A percentile compares a stretch with the other conserved stretches of the same genome.
Evolutionary conservation across 2,329 filamentous ascomycete species (phyloP).

Genomic region (Colletotrichum aenigma): DNA sequence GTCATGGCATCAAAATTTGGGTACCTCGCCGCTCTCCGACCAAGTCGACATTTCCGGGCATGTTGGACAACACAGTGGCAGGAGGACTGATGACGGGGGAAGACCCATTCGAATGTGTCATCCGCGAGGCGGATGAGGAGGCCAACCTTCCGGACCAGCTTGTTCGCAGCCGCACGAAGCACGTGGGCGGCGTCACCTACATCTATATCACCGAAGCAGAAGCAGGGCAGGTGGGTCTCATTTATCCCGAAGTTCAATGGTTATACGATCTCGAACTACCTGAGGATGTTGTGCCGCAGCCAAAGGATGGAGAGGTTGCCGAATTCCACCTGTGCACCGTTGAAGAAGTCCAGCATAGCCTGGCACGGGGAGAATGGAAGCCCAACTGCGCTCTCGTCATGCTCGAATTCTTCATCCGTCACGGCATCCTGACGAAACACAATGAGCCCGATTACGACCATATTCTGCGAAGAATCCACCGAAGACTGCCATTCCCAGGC

Average conservation of each 20-base stretch:
- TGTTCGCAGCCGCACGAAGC: conserved; percentile 63
- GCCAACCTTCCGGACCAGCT: conserved; percentile 76
- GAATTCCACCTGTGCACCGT: conserved; percentile 80
- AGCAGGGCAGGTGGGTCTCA: conserved; percentile 79
- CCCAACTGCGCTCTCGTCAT: conserved; percentile 87
- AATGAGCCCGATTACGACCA: conserved; percentile 81
- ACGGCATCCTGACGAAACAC: conserved; percentile 77
- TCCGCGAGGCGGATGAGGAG: conserved; percentile 89
- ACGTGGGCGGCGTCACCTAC: conserved; percentile 80
- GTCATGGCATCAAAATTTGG: conserved; percentile 77
- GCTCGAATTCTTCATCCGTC: conserved; percentile 88
- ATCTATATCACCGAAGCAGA: conserved; percentile 79
- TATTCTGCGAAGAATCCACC: conserved; percentile 77
- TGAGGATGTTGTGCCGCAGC: conserved; percentile 69
- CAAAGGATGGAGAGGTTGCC: conserved; percentile 89
- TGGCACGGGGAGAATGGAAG: conserved; percentile 82
- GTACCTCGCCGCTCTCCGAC: conserved; percentile 74
- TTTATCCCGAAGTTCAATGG: conserved; percentile 92
- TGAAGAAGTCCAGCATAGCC: conserved; percentile 72
- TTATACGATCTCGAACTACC: conserved; percentile 87
- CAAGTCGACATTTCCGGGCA: conserved; percentile 89
- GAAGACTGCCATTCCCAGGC: conserved; percentile 80
- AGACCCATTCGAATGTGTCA: conserved; percentile 77
- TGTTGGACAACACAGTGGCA: conserved; percentile 94
- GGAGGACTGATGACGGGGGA: conserved; percentile 83